Evolutionary conservation across 495 filamentous ascomycete species (phyloP), one percentile per base, ranked within the genome.

Genomic region (Aspergillus nanangensis): DNA sequence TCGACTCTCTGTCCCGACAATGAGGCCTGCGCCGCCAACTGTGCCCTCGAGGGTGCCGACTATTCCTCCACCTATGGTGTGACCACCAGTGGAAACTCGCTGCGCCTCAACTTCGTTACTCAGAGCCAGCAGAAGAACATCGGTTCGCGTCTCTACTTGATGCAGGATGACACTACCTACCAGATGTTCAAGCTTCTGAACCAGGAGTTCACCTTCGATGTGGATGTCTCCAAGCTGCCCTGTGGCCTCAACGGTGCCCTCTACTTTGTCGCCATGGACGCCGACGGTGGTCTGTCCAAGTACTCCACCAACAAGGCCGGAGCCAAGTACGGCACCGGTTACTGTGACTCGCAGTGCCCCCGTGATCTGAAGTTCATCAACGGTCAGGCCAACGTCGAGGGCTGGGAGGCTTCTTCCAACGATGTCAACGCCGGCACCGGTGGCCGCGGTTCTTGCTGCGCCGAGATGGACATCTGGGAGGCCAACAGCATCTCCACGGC

Each of bases 381-480:
- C 51, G 84, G 82, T n/a, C 58, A 75, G 60, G 78, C 64, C 65
- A 84, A 84, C 62, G 50, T 75, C 11, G 82, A 82, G 19, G 78
- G 75, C 56, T 85, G 82, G 82, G 32, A 51, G 37, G 59, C 72
- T 10, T 82, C 80, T n/a, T 47, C 57, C 47, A 83, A 73, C 64
- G 77, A 85, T 59, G 37, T 52, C 43, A 85, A 84, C 62, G 70
- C 78, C 29, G 83, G 83, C 34, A 47, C 70, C 18, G 83, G 82
- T 40, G 59, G 66, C 29, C 74, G 79, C 44, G 82, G 82, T 41
- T 74, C 82, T 22, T 88, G 84, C 78, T 88, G 84, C 61, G 74
- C 78, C 23, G 84, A 88, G 64, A 80, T 88, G 74, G 83, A 87
- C 54, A 74, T 88, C 61, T 85, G 80, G 78, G 83, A 86, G 53